These are phyloP conservation scores for Paraphoma sp. DNA, from an alignment of 2,329 filamentous ascomycete species.

Conservation along the genomic window DNA sequence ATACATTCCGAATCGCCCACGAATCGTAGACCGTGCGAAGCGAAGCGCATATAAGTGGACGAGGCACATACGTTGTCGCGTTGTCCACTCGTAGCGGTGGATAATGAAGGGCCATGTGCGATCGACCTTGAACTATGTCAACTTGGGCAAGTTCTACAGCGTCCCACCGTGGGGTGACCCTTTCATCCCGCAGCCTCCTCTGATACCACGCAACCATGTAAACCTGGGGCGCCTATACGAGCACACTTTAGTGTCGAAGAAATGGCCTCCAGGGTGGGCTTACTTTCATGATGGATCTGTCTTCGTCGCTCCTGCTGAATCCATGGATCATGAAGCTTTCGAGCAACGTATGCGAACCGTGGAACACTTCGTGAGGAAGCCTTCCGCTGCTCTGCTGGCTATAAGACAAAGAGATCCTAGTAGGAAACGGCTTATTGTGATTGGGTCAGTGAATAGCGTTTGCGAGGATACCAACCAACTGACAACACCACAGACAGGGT, in stretches of 20 bases:
- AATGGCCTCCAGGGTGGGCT: slow-evolving; percentile 16
- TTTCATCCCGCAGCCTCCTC: background rate
- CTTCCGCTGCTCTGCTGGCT: slow-evolving; percentile 13
- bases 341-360: slow-evolving; percentile 23
- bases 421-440: slow-evolving; percentile 15
- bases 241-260: background rate
- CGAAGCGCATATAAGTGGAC: background rate
- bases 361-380: slow-evolving; percentile 14
- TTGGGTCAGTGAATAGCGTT: slow-evolving; percentile 11
- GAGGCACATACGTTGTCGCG: background rate
- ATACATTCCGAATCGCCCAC: background rate
- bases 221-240: slow-evolving; percentile 22
- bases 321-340: slow-evolving; percentile 17
- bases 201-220: slow-evolving; percentile 10
- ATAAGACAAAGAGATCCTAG: slow-evolving; percentile 1
- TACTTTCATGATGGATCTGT: slow-evolving; percentile 34
- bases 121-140: slow-evolving; percentile 15
- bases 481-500: background rate
- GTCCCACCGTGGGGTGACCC: background rate
- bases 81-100: background rate
- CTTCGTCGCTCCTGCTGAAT: slow-evolving; percentile 12
- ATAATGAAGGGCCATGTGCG: slow-evolving; percentile 10
- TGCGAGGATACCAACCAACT: background rate
- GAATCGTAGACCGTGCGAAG: background rate
- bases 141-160: slow-evolving; percentile 18